Conservation (phyloP, 2,329 filamentous ascomycete genomes). For the Claviceps purpurea region DNA sequence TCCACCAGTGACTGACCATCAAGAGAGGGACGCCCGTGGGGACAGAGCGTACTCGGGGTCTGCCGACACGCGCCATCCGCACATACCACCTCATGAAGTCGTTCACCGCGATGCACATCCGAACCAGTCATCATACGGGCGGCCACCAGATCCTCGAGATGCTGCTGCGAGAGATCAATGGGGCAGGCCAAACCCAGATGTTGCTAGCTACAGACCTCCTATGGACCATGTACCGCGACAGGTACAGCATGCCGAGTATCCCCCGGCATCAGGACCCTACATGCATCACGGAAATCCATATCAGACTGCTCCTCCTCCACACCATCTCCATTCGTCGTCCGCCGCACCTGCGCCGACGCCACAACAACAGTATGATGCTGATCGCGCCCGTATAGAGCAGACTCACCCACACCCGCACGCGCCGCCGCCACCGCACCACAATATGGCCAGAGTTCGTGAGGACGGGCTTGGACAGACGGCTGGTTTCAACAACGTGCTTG, state of each 20-base stretch:
- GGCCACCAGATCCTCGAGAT: constrained; percentile 24
- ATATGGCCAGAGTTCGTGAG: constrained; percentile 28
- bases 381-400: constrained; percentile 31
- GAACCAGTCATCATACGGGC: constrained; percentile 31
- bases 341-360: constrained; percentile 17
- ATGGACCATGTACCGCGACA: constrained; percentile 25
- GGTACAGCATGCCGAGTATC: constrained; percentile 32
- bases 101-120: constrained; percentile 31
- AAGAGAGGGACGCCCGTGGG: constrained; percentile 27
- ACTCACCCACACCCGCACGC: constrained; percentile 24
- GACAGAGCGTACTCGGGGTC: constrained; percentile 36
- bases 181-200: constrained; percentile 14
- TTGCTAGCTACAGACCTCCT: constrained; percentile 20
- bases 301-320: constrained; percentile 18
- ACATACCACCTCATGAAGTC: constrained; percentile 21
- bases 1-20: constrained; percentile 29
- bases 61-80: constrained; percentile 28
- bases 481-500: constrained; percentile 32
- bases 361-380: constrained; percentile 33
- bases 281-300: constrained; percentile 18
- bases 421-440: constrained; percentile 20
- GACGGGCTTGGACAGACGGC: constrained; percentile 37
- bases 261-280: constrained; percentile 27
- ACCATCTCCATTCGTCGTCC: constrained; percentile 22
- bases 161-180: constrained; percentile 18